Evolutionary conservation across 257 asterid genomes (phyloP), one percentile per base, ranked within the genome.

Genomic region (Nicotiana tomentosiformis): DNA sequence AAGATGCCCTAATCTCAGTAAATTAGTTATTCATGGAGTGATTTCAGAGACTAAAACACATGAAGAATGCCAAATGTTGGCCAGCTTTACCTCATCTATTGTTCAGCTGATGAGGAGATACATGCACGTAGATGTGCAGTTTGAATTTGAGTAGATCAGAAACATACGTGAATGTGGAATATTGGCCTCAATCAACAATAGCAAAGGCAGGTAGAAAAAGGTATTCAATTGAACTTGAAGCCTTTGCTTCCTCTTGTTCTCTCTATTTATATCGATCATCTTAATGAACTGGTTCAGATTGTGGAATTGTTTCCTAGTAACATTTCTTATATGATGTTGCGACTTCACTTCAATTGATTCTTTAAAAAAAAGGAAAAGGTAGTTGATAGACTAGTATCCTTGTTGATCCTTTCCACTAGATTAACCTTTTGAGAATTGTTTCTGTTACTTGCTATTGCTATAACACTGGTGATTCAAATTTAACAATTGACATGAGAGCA

Each of bases 21-120:
- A 93, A 88, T 87, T 94, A 91, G 90, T 93, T 81, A 88, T 94
- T 85, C 92, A 91, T 35, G 98, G 98, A 65, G 88, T 91, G 53
- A 93, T 95, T 43, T 93, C 98, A 0, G 98, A 94, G 92, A 89
- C 96, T 85, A 95, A 93, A 89, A 91, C 96, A 17, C 97, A 86
- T 30, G 97, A 93, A 88, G 98, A 94, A 85, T 93, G 97, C 83
- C 88, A 90, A 84, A 89, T 88, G 55, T 84, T 94, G 74, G 98
- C 97, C 77, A 87, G 82, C 85, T 92, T 93, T 79, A 91, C 97
- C 20, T 90, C 97, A 23, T 89, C 93, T 33, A 90, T 93, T 78
- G 93, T 94, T 29, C 87, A 78, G 87, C 90, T 93, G 60, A 91
- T 91, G 96, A 89, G 97, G 90, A 90, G 87, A 84, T 91, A 91